These are phyloP conservation scores for Candida stauntonica DNA, from an alignment of 805 yeast genomes.

Conservation along the genomic window DNA sequence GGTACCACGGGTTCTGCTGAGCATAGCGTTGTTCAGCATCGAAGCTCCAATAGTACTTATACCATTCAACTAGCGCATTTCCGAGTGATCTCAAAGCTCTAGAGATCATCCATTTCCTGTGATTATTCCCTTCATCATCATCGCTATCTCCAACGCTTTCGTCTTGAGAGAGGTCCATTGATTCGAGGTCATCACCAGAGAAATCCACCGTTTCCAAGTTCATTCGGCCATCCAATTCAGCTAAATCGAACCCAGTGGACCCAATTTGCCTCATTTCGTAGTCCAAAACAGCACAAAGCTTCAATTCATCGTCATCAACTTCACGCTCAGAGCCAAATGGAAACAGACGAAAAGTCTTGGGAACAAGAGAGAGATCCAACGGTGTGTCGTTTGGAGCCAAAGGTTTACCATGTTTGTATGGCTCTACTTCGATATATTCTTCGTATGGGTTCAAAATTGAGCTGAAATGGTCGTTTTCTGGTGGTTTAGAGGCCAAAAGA, in stretches of 20 bases:
- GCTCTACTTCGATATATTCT: slow-evolving; percentile 18
- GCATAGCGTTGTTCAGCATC: slow-evolving; percentile 6
- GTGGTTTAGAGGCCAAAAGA: too few species aligned
- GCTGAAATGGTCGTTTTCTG: slow-evolving; percentile 2
- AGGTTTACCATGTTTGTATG: slow-evolving; percentile 18
- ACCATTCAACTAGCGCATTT: too few species aligned
- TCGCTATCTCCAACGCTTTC: too few species aligned
- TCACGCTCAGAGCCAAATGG: slow-evolving; percentile 13
- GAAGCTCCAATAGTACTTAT: slow-evolving; percentile 9
- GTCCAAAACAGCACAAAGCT: slow-evolving; percentile 18
- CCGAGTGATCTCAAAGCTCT: too few species aligned
- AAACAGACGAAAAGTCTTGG: slow-evolving; percentile 1
- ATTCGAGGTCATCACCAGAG: too few species aligned
- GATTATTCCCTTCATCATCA: too few species aligned
- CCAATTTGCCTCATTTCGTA: slow-evolving; percentile 20
- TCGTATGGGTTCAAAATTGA: slow-evolving; percentile 17
- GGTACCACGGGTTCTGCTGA: slow-evolving; percentile 21
- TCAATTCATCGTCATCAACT: slow-evolving; percentile 19
- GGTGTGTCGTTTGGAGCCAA: slow-evolving; percentile 20
- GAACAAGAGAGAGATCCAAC: slow-evolving; percentile 22
- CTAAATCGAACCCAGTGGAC: slow-evolving; percentile 8
- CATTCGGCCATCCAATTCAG: too few species aligned
- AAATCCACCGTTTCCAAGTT: too few species aligned
- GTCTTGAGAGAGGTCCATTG: too few species aligned
- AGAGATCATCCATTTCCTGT: too few species aligned